Percentiles rank a stretch among this genome's conserved stretches.
These are phyloP conservation scores for Globisporangium ultimum DNA, from an alignment of 352 stramenopile genomes.

Conservation along the genomic window DNA sequence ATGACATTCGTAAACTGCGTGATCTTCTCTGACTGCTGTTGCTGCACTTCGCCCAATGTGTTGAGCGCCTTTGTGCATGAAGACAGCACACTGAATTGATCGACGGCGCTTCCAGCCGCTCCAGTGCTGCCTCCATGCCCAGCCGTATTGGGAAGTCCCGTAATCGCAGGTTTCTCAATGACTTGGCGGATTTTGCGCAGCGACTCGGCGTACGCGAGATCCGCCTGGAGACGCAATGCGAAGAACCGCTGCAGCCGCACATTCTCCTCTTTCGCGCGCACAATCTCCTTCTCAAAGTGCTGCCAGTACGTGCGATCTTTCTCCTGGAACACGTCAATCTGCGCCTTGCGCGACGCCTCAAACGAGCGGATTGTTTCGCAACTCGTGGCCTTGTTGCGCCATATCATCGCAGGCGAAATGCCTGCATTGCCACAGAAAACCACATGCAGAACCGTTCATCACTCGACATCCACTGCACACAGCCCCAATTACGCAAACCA, in stretches of 20 bases:
- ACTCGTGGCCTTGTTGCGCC: constrained; percentile 56
- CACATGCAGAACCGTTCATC: not conserved
- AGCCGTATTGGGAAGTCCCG: not conserved
- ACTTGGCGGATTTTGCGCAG: constrained; percentile 55
- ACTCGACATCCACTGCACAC: no score
- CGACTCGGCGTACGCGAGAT: constrained; percentile 73
- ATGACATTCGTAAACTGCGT: constrained; percentile 70
- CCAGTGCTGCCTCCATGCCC: not conserved
- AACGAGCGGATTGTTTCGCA: constrained; percentile 65
- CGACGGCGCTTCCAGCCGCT: not conserved
- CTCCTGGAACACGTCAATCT: constrained; percentile 70
- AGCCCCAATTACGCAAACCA: no score
- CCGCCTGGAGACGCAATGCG: constrained; percentile 54
- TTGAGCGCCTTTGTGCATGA: constrained; percentile 62
- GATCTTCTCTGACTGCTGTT: constrained; percentile 76
- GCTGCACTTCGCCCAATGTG: constrained; percentile 63
- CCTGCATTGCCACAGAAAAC: constrained; percentile 1
- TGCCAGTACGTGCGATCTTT: constrained; percentile 74
- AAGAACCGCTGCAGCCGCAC: constrained; percentile 68
- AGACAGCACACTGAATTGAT: constrained; percentile 21
- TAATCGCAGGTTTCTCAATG: constrained; percentile 33
- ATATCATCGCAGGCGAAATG: constrained; percentile 36
- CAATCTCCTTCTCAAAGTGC: constrained; percentile 74
- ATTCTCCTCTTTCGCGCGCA: constrained; percentile 62
- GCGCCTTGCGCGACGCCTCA: constrained; percentile 51